Evolutionary conservation across 1,284 basidiomycete species (phyloP).

Genomic region (Neotropicomus parvogracilis): DNA sequence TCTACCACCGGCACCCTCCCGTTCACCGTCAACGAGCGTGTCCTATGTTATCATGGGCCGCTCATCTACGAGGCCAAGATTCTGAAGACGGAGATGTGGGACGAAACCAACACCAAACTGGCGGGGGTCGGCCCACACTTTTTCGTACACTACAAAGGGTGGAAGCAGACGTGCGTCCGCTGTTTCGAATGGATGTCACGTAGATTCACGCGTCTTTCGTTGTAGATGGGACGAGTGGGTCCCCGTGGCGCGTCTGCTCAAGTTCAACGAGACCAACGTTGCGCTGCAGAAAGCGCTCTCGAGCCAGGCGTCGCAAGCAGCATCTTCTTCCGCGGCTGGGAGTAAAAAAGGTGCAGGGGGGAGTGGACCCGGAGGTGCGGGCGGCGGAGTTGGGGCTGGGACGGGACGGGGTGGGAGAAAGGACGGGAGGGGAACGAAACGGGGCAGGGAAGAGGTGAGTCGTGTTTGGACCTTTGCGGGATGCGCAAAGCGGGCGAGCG

Average conservation of each 20-base stretch:
- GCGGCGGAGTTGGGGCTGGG: conserved; percentile 20
- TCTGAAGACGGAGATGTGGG: conserved; percentile 76
- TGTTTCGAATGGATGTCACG: not conserved
- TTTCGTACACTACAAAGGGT: conserved; percentile 98
- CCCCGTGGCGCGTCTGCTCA: conserved; percentile 77
- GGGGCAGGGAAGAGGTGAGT: conserved; percentile 36
- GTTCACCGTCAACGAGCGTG: conserved; percentile 24
- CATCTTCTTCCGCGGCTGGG: conserved; percentile 33
- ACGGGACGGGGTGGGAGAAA: conserved; percentile 27
- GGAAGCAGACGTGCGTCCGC: conserved; percentile 89
- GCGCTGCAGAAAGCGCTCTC: conserved; percentile 69
- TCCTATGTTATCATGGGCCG: conserved; percentile 28
- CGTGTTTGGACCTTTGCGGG: not conserved
- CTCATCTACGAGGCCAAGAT: conserved; percentile 68
- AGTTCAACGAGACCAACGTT: conserved; percentile 83
- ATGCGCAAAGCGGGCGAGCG: too few species aligned
- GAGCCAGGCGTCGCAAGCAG: conserved; percentile 37
- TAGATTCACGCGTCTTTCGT: not conserved
- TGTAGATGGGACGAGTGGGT: conserved; percentile 98
- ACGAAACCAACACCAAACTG: conserved; percentile 64
- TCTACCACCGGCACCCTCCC: conserved; percentile 14
- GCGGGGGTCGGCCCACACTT: conserved; percentile 80
- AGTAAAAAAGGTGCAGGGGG: conserved; percentile 30
- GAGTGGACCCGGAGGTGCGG: conserved; percentile 17
- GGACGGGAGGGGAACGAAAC: conserved; percentile 37